Conservation (phyloP, 106 monocot species). For the Acanthochlamys bracteata region DNA sequence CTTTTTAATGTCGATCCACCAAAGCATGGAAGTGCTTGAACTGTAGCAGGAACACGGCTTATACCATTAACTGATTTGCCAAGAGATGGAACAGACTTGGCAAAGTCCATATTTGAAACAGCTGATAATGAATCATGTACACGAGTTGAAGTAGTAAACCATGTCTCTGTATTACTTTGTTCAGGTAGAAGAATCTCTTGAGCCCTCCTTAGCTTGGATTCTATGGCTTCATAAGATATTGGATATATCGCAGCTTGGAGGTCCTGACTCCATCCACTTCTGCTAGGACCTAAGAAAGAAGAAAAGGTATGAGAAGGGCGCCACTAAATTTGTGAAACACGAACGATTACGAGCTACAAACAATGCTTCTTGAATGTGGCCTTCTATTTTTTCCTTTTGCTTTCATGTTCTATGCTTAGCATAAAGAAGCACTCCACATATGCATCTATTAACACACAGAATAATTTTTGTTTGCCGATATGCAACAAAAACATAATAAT, state of each 20-base stretch:
- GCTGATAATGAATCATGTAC: slow-evolving; percentile 8
- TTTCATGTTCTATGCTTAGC: too few relatives aligned
- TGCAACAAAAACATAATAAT: too few relatives aligned
- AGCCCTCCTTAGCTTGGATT: slow-evolving; percentile 8
- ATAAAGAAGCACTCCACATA: too few relatives aligned
- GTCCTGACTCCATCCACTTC: slow-evolving; percentile 1
- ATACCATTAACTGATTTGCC: slow-evolving; percentile 8
- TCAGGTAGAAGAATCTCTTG: slow-evolving; percentile 14
- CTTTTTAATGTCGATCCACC: slow-evolving; percentile 3
- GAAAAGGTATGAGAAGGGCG: neutral
- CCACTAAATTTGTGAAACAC: neutral
- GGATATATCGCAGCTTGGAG: slow-evolving; percentile 2
- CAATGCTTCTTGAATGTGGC: neutral
- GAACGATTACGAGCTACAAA: neutral
- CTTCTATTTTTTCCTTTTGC: too few relatives aligned
- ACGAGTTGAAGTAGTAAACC: slow-evolving; percentile 1
- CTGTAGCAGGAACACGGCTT: neutral
- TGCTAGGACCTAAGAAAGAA: slow-evolving; percentile 19
- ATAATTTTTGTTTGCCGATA: too few relatives aligned
- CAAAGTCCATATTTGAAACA: slow-evolving; percentile 12
- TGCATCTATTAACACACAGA: too few relatives aligned
- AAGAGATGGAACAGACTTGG: slow-evolving; percentile 9
- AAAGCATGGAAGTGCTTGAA: slow-evolving; percentile 20
- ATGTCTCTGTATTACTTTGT: slow-evolving; percentile 12
- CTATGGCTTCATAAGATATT: slow-evolving; percentile 15